These are phyloP conservation scores for Trichoderma sp. DNA, from an alignment of 2,329 filamentous ascomycete species.

Conservation along the genomic window DNA sequence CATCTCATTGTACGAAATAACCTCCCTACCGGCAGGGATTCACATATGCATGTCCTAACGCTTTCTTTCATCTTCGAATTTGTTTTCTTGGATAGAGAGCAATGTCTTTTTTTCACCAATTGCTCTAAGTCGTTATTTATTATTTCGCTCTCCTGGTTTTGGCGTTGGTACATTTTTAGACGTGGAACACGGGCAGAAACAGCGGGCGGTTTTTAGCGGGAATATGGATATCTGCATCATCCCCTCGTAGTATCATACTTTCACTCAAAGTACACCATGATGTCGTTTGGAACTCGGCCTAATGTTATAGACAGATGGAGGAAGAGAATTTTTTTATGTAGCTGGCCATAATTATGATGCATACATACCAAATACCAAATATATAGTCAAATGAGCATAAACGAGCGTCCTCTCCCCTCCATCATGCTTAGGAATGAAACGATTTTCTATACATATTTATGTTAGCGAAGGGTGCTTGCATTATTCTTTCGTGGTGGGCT, in stretches of 20 bases:
- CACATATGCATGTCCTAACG: constrained; percentile 1
- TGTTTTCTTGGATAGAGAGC: constrained; percentile 8
- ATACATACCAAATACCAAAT: neutral
- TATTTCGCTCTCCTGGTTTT: neutral
- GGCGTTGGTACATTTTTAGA: constrained; percentile 18
- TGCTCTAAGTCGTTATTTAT: neutral
- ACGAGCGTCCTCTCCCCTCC: neutral
- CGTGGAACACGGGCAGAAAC: constrained; percentile 5
- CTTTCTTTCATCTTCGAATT: neutral
- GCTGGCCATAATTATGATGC: constrained; percentile 7
- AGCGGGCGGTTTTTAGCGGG: constrained; percentile 14
- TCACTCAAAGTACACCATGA: constrained; percentile 2
- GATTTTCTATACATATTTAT: neutral
- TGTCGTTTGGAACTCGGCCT: neutral
- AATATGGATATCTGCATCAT: constrained; percentile 14
- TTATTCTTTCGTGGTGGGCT: neutral
- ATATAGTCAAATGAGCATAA: neutral
- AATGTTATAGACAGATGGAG: constrained; percentile 1
- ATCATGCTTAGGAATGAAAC: neutral
- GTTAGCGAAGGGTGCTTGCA: neutral
- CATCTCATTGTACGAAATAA: constrained; percentile 17
- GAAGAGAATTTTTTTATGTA: neutral
- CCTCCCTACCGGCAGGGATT: neutral
- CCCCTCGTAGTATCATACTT: constrained; percentile 3
- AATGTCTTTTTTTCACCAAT: neutral